Conservation (phyloP, 495 filamentous ascomycete genomes). For the Penicillium soppii region DNA sequence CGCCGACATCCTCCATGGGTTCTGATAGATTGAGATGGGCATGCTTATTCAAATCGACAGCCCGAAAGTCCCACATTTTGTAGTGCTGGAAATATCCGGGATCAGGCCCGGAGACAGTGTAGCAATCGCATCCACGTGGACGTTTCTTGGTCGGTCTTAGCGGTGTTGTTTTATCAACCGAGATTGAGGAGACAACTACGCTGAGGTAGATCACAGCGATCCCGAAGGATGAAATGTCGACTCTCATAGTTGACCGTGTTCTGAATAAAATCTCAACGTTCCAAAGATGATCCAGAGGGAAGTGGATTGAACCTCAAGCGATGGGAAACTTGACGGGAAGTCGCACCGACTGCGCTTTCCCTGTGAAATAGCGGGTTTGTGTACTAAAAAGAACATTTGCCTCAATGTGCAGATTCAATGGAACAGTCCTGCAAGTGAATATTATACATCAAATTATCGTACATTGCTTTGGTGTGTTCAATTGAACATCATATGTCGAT, state of each 20-base stretch:
- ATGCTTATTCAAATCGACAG: slow-evolving; percentile 23
- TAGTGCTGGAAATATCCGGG: slow-evolving; percentile 61
- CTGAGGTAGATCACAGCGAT: slow-evolving; percentile 1
- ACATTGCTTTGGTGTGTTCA: too few species aligned
- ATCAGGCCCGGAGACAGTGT: slow-evolving; percentile 35
- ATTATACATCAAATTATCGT: too few species aligned
- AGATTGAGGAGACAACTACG: background rate
- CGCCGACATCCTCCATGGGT: slow-evolving; percentile 35
- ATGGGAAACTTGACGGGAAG: background rate
- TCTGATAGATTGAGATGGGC: slow-evolving; percentile 17
- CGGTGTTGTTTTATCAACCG: background rate
- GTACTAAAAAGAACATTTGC: too few species aligned
- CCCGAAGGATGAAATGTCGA: background rate
- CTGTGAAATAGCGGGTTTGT: too few species aligned
- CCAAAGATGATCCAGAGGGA: background rate
- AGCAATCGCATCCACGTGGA: slow-evolving; percentile 36
- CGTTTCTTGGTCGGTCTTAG: slow-evolving; percentile 8
- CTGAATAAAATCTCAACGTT: background rate
- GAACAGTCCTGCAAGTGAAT: too few species aligned
- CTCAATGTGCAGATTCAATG: too few species aligned
- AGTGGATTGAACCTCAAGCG: too few species aligned
- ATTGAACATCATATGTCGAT: too few species aligned
- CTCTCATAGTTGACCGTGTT: slow-evolving; percentile 17
- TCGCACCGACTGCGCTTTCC: too few species aligned
- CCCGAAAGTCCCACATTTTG: slow-evolving; percentile 67